These are phyloP conservation scores for Quercus mongolica DNA, from an alignment of 306 rosid genomes.

Conservation along the genomic window DNA sequence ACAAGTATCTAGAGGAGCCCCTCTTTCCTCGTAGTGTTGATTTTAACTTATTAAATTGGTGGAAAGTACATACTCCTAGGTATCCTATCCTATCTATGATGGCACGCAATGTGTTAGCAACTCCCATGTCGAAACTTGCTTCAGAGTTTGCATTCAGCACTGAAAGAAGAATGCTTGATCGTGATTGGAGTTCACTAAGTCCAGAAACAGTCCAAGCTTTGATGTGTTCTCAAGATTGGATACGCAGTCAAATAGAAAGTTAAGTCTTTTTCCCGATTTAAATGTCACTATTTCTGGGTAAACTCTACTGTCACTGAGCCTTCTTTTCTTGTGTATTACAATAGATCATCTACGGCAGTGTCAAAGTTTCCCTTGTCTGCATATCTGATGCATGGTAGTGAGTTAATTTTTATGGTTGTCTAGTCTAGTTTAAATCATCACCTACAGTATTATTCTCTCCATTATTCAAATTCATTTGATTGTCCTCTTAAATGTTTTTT, in stretches of 20 bases:
- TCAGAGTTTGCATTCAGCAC: constrained; percentile 57
- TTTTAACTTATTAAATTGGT: constrained; percentile 84
- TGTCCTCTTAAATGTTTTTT: too few species aligned
- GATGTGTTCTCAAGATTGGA: constrained; percentile 97
- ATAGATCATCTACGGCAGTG: constrained; percentile 24
- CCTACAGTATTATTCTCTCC: not conserved
- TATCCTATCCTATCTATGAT: constrained; percentile 93
- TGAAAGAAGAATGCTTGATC: constrained; percentile 58
- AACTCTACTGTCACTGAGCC: constrained; percentile 33
- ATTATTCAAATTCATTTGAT: too few species aligned
- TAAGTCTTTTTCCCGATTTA: constrained; percentile 26
- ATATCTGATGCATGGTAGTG: constrained; percentile 19
- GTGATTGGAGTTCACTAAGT: constrained; percentile 71
- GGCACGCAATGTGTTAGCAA: constrained; percentile 88
- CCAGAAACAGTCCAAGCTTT: constrained; percentile 79
- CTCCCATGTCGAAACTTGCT: constrained; percentile 74
- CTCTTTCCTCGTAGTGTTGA: constrained; percentile 84
- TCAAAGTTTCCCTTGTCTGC: constrained; percentile 14
- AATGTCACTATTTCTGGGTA: not conserved
- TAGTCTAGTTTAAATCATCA: not conserved
- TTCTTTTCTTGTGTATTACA: constrained; percentile 18
- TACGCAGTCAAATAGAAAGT: constrained; percentile 85
- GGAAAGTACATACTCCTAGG: constrained; percentile 97
- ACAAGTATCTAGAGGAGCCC: constrained; percentile 94
- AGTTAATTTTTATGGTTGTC: constrained; percentile 17